phyloP scores from a whole-genome alignment of 805 yeast genomes.

The Ogataea naganishii region DNA sequence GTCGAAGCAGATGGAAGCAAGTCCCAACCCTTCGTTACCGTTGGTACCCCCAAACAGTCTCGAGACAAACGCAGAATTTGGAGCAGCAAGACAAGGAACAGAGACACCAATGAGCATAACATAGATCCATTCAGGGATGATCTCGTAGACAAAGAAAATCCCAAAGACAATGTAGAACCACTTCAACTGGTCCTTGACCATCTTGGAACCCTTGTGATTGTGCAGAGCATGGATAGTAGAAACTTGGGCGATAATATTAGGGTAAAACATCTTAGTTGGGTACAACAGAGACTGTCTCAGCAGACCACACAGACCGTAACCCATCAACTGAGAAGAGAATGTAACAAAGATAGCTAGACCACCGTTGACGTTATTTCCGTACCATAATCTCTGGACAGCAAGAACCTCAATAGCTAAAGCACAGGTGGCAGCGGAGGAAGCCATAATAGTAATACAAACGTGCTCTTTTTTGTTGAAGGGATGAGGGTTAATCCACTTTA shows the following conservation, averaged over 20 bases:
- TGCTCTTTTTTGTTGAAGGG: constrained; percentile 39
- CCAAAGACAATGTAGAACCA: constrained; percentile 15
- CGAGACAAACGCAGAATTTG: constrained; percentile 17
- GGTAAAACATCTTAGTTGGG: constrained; percentile 25
- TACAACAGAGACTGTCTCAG: constrained; percentile 16
- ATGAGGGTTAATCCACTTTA: constrained; percentile 28
- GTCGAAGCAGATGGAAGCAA: constrained; percentile 21
- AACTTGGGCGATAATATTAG: constrained; percentile 29
- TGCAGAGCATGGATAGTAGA: constrained; percentile 17
- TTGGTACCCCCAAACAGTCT: constrained; percentile 24
- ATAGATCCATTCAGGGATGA: constrained; percentile 24
- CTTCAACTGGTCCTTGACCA: constrained; percentile 14
- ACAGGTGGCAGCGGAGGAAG: constrained; percentile 23
- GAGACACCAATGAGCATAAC: constrained; percentile 21
- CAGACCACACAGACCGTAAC: constrained; percentile 22
- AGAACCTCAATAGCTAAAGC: constrained; percentile 22
- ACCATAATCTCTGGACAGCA: constrained; percentile 26
- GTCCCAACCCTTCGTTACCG: constrained; percentile 25
- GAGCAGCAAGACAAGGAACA: constrained; percentile 21
- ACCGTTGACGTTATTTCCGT: constrained; percentile 13
- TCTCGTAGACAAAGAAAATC: constrained; percentile 19
- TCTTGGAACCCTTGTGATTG: constrained; percentile 13
- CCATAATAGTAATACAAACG: constrained; percentile 29
- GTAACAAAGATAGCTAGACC: constrained; percentile 23
- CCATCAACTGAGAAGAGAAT: constrained; percentile 22